Evolutionary conservation across 345 rosid genomes (phyloP).

Genomic region (Brassica napus): Da-Ae NC_063436.1:16875501-16876000

Average conservation of each 20-base stretch:
- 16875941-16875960: slow-evolving; percentile 57
- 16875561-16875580: slow-evolving; percentile 94
- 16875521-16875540: background rate
- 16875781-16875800: slow-evolving; percentile 90
- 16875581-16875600: slow-evolving; percentile 89
- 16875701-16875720: background rate
- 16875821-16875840: slow-evolving; percentile 81
- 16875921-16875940: slow-evolving; percentile 77
- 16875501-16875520: background rate
- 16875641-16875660: slow-evolving; percentile 51
- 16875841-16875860: background rate
- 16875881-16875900: background rate
- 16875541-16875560: slow-evolving; percentile 48
- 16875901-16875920: slow-evolving; percentile 49
- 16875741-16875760: slow-evolving; percentile 95
- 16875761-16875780: slow-evolving; percentile 68
- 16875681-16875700: background rate
- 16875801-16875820: slow-evolving; percentile 82
- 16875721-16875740: slow-evolving; percentile 47
- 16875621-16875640: slow-evolving; percentile 76
- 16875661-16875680: background rate
- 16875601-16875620: slow-evolving; percentile 65
- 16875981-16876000: slow-evolving; percentile 65
- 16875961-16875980: slow-evolving; percentile 61
- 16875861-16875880: background rate